Conservation (phyloP, 306 rosid species). For the Pyrus communis region DNA sequence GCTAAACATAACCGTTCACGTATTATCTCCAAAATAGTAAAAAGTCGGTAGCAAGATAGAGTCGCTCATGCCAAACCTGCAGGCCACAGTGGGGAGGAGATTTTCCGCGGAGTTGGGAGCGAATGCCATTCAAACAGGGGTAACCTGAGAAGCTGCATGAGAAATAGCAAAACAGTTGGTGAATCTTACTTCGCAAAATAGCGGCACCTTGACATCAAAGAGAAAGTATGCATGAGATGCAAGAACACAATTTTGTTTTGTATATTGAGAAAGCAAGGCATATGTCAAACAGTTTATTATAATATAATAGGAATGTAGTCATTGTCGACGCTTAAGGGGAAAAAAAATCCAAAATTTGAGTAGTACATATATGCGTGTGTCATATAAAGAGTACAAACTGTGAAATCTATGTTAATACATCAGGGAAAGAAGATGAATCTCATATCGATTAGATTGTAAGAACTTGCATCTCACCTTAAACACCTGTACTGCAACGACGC, state of each 20-base stretch:
- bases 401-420: not conserved
- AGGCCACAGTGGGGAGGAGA: too few species aligned
- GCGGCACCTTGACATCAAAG: too few species aligned
- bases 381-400: not conserved
- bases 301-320: not conserved
- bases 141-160: too few species aligned
- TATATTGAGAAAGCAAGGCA: not conserved
- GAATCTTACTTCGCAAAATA: too few species aligned
- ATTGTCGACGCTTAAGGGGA: not conserved
- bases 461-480: not conserved
- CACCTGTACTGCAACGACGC: not conserved
- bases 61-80: too few species aligned
- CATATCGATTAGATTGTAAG: not conserved
- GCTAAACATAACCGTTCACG: too few species aligned
- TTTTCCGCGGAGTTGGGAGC: too few species aligned
- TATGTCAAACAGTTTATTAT: not conserved
- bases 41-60: too few species aligned
- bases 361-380: too few species aligned
- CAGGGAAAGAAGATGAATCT: not conserved
- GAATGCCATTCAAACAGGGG: too few species aligned
- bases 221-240: not conserved
- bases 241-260: not conserved
- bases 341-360: not conserved
- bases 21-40: too few species aligned
- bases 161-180: too few species aligned